Evolutionary conservation across 768 basidiomycete species (phyloP).

Genomic region (Tulasnella sp.): DNA sequence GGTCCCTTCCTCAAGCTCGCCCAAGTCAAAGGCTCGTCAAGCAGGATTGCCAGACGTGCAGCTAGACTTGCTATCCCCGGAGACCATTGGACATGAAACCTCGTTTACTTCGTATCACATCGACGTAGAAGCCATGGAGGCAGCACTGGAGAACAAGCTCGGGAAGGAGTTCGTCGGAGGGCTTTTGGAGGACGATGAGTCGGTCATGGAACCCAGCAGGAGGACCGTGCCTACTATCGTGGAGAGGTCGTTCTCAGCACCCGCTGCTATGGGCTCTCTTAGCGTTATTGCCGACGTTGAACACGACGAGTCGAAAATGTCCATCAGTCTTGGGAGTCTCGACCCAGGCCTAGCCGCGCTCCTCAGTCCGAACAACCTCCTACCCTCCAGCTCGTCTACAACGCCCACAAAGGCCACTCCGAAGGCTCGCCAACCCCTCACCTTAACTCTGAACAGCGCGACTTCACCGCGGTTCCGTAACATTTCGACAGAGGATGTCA

Average conservation of each 20-base stretch:
- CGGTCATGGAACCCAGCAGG: background rate
- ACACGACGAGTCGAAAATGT: background rate
- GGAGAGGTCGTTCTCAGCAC: background rate
- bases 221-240: background rate
- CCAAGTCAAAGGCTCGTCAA: background rate
- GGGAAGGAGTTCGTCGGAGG: conserved; percentile 1
- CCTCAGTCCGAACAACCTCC: conserved; percentile 12
- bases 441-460: background rate
- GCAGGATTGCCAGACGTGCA: background rate
- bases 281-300: background rate
- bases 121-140: background rate
- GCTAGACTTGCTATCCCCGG: background rate
- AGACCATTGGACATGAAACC: background rate
- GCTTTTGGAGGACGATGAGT: background rate
- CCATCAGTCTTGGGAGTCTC: background rate
- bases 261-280: background rate
- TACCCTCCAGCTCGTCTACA: background rate
- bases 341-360: conserved; percentile 8
- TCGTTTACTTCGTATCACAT: background rate
- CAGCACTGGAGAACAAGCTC: background rate
- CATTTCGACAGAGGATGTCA: background rate
- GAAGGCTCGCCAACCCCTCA: background rate
- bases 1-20: background rate
- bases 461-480: background rate
- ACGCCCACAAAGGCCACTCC: background rate